A percentile compares a stretch with the other conserved stretches of the same genome.
Conservation (phyloP, 179 eudicot species). For the Pouteria campechiana region DNA sequence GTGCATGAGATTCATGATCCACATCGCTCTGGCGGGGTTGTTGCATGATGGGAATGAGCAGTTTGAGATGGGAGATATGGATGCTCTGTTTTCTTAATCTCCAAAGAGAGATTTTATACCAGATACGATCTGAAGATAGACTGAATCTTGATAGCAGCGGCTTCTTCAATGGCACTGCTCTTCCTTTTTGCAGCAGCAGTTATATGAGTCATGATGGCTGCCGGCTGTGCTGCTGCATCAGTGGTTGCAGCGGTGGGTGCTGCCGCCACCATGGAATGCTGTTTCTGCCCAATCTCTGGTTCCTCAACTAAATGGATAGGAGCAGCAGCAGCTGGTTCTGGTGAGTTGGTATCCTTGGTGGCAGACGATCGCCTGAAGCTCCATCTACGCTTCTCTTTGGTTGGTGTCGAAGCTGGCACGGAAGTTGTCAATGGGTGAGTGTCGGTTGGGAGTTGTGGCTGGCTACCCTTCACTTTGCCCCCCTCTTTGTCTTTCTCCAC, state of each 20-base stretch:
- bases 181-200: conserved; percentile 6
- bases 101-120: conserved; percentile 26
- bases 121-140: conserved; percentile 58
- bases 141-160: conserved; percentile 71
- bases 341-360: conserved; percentile 12
- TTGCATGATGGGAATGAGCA: too few relatives aligned
- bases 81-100: too few relatives aligned
- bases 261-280: conserved; percentile 34
- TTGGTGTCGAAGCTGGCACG: conserved; percentile 39
- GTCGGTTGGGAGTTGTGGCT: not conserved
- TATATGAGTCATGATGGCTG: conserved; percentile 17
- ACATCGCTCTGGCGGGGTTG: too few relatives aligned
- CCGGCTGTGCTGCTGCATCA: conserved; percentile 24
- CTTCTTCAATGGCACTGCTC: conserved; percentile 22
- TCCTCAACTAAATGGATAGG: conserved; percentile 4
- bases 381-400: conserved; percentile 86
- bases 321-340: conserved; percentile 5
- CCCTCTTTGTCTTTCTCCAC: conserved; percentile 32
- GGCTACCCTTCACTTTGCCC: conserved; percentile 1
- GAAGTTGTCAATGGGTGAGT: conserved; percentile 23
- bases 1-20: not conserved
- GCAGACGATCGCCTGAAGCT: conserved; percentile 77
- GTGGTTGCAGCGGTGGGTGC: conserved; percentile 16
- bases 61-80: too few relatives aligned
- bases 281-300: conserved; percentile 19